Evolutionary conservation across 495 filamentous ascomycete species (phyloP).

Genomic region (Penicillium fimorum): DNA sequence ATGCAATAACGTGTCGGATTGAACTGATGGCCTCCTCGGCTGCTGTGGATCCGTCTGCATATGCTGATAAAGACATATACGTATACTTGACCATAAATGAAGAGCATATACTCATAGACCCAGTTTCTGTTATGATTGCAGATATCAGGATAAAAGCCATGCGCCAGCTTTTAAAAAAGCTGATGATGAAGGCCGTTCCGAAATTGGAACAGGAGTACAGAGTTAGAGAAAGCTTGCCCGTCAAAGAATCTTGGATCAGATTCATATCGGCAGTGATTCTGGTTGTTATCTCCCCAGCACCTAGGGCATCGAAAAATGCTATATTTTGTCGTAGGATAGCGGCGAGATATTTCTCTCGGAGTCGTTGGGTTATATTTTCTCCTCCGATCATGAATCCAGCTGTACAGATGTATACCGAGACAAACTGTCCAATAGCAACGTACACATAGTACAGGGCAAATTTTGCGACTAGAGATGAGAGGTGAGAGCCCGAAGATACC

Average conservation of each 20-base stretch:
- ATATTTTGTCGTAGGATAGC: constrained; percentile 43
- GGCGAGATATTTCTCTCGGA: constrained; percentile 21
- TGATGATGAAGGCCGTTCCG: constrained; percentile 36
- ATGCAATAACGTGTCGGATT: background rate
- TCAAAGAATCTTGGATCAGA: constrained; percentile 45
- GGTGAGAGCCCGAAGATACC: background rate
- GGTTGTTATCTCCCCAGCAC: constrained; percentile 37
- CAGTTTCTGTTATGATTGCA: background rate
- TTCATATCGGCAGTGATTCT: constrained; percentile 41
- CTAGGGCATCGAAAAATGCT: constrained; percentile 39
- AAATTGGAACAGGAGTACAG: constrained; percentile 35
- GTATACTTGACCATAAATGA: background rate
- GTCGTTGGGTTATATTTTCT: background rate
- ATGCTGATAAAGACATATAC: background rate
- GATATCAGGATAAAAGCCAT: constrained; percentile 32
- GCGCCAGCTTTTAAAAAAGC: constrained; percentile 37
- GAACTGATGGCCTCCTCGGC: background rate
- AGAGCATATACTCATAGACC: background rate
- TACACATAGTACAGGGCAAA: background rate
- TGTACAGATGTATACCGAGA: background rate
- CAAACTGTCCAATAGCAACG: background rate
- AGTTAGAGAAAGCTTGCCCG: constrained; percentile 33
- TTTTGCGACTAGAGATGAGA: background rate
- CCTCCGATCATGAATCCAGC: background rate
- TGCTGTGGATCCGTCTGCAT: background rate